Base-by-base conservation (phyloP, 192 early-diverging fungal genomes). In the Linnemannia zychae region DNA sequence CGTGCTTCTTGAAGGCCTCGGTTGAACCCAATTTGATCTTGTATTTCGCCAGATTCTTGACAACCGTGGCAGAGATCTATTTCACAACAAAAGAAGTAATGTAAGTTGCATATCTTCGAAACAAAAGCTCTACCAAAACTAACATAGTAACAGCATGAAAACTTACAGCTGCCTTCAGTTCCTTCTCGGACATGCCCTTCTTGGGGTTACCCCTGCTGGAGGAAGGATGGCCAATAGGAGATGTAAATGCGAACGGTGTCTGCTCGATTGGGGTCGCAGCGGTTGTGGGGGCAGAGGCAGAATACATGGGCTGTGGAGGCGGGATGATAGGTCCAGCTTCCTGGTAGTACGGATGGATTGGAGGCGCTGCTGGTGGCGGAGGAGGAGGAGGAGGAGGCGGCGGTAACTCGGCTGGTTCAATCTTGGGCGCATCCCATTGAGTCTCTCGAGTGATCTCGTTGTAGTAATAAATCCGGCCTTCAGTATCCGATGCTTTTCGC, bases 1-100 rank as follows among this genome's bases (percentile, higher is more conserved):
- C 90, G 12, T 90, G 83, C 60, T 91, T 88, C 67, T 91, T 91
- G 74, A 91, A 91, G 15, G 89, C 77, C 44, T 91, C 90, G 48
- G 87, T 88, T 28, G 87, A 87, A n/a, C 84, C 86, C 78, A 88
- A 82, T 37, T 90, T 79, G 44, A 76, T 53, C 63, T 88, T 90
- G 34, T 90, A 86, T 47, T 90, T 90, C 28, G 87, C 80, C 83
- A 84, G 87, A 9, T 88, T 78, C 71, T 89, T 85, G 69, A 85
- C 83, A 71, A 85, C 83, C n/a, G 75, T 38, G 11, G 73, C 44
- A 31, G 76, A 78, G 33, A 85, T 52, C 83, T 85, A 79, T 9
- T 31, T 11, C 33, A 33, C 48, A 60, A 46, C 16, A 38, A 48
- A 15, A 28, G 20, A 16, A 50, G 15, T 36, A 24, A 0, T 2